Evolutionary conservation across 257 asterid species (phyloP).

Genomic region (Scutellaria barbata): DNA sequence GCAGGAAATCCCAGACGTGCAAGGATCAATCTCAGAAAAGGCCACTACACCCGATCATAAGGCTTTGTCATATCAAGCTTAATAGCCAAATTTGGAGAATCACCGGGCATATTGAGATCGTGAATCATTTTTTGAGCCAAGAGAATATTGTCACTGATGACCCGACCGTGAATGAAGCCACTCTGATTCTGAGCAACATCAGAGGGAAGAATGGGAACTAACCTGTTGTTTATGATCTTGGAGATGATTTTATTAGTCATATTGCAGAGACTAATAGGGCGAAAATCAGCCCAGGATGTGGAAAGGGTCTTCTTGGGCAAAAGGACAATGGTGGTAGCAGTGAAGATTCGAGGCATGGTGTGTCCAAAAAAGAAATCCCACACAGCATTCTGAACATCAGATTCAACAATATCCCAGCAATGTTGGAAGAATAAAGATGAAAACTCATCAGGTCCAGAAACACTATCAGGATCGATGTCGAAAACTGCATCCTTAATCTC

Average conservation of each 20-base stretch:
- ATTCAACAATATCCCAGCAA: not conserved
- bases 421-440: not conserved
- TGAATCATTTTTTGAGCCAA: not conserved
- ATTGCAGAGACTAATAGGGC: not conserved
- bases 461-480: not conserved
- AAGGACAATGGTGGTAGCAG: not conserved
- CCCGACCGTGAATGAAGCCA: not conserved
- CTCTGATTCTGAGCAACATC: not conserved
- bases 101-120: too few species aligned
- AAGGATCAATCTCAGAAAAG: too few species aligned
- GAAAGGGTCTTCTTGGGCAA: not conserved
- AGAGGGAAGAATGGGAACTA: not conserved
- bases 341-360: not conserved
- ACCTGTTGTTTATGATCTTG: not conserved
- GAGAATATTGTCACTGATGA: not conserved
- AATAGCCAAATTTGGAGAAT: too few species aligned
- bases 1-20: too few species aligned
- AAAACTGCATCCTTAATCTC: not conserved
- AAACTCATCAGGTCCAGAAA: not conserved
- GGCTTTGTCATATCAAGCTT: too few species aligned
- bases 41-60: too few species aligned
- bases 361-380: not conserved
- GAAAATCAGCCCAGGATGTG: not conserved
- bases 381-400: not conserved
- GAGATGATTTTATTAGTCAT: too few species aligned